These are phyloP conservation scores for Magnaporthiopsis incrustans DNA, from an alignment of 2,329 filamentous ascomycete genomes.

Conservation along the genomic window DNA sequence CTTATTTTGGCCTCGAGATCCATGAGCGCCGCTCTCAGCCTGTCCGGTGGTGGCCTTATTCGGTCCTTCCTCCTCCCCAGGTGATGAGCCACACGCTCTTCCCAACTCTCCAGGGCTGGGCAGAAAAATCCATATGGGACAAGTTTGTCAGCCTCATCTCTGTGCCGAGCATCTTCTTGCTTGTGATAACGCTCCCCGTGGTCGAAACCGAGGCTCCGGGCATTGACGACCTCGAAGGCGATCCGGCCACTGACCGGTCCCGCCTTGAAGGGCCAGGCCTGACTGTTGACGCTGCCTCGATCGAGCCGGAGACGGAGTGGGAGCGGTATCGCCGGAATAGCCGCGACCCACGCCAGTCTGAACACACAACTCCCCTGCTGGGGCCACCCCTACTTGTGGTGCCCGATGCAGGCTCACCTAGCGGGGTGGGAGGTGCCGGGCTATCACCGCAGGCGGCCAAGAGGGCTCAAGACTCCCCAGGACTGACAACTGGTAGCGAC, in stretches of 20 bases:
- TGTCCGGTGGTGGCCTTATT: constrained; percentile 76
- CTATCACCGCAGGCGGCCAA: constrained; percentile 6
- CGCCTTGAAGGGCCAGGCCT: constrained; percentile 6
- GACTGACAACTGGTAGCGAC: constrained; percentile 7
- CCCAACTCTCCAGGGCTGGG: constrained; percentile 78
- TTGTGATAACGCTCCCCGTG: constrained; percentile 86
- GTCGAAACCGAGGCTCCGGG: constrained; percentile 55
- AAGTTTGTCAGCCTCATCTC: constrained; percentile 74
- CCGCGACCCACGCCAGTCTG: constrained; percentile 17
- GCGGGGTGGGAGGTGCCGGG: not conserved
- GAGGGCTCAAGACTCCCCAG: not conserved
- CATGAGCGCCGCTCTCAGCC: constrained; percentile 32
- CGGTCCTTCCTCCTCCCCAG: constrained; percentile 62
- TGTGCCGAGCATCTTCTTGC: constrained; percentile 80
- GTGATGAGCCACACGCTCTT: constrained; percentile 69
- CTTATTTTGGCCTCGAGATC: constrained; percentile 36
- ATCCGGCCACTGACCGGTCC: constrained; percentile 20
- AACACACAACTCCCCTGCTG: not conserved
- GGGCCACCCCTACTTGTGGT: not conserved
- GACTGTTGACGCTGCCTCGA: constrained; percentile 12
- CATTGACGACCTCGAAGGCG: constrained; percentile 35
- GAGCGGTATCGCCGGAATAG: constrained; percentile 47
- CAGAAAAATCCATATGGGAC: constrained; percentile 74
- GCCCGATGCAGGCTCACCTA: not conserved
- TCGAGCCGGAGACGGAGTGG: constrained; percentile 47